phyloP scores from a whole-genome alignment of 805 yeast species.

The Ogataea trehaloabstinens region DNA sequence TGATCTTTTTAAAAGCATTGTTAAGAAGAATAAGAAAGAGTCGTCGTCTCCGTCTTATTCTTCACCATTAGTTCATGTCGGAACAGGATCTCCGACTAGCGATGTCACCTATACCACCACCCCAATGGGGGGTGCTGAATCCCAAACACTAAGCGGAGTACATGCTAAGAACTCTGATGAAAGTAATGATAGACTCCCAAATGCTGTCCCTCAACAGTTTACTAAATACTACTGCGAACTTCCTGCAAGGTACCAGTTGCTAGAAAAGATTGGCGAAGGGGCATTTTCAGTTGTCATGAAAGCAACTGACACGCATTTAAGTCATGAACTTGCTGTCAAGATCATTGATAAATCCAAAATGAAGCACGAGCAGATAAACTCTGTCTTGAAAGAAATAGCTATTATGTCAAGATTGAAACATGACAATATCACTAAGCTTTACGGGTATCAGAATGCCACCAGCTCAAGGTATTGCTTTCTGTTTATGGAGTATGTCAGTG shows the following conservation, averaged over 20 bases:
- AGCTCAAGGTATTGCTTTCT: conserved; percentile 53
- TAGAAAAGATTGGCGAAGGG: conserved; percentile 66
- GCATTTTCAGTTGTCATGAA: conserved; percentile 86
- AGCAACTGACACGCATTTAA: conserved; percentile 49
- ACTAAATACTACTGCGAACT: conserved; percentile 28
- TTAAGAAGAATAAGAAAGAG: conserved; percentile 20
- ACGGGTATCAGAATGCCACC: conserved; percentile 50
- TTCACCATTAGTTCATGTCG: not conserved
- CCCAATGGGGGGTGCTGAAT: not conserved
- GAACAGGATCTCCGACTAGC: not conserved
- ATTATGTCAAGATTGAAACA: conserved; percentile 68
- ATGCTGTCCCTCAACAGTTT: conserved; percentile 12
- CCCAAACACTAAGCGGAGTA: not conserved
- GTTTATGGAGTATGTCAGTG: conserved; percentile 64
- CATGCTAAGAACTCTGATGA: not conserved
- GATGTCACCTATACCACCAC: not conserved
- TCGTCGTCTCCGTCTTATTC: conserved; percentile 1
- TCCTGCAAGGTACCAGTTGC: conserved; percentile 25
- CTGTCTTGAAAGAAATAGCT: conserved; percentile 67
- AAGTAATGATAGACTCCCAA: not conserved
- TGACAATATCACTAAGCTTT: conserved; percentile 56
- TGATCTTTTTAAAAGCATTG: conserved; percentile 28
- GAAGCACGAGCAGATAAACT: conserved; percentile 48
- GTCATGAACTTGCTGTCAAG: conserved; percentile 65
- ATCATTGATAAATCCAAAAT: conserved; percentile 63